These are phyloP conservation scores for Erigeron philadelphicus DNA, from an alignment of 140 eudicot genomes.

Conservation along the genomic window DNA sequence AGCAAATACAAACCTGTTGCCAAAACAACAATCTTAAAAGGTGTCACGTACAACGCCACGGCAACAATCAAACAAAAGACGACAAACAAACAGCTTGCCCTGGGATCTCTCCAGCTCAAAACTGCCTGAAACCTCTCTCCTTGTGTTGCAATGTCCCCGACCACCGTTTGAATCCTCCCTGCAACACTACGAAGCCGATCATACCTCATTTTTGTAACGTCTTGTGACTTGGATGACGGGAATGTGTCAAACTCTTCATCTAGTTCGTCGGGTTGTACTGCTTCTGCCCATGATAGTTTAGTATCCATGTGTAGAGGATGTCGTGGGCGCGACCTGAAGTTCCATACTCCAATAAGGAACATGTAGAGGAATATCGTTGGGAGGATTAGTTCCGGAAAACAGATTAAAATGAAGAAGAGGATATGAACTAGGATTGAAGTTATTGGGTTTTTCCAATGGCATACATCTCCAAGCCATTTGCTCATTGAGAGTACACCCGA, in stretches of 20 bases:
- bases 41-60: slow-evolving; percentile 50
- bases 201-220: slow-evolving; percentile 49
- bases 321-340: slow-evolving; percentile 52
- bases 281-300: slow-evolving; percentile 65
- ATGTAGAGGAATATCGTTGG: slow-evolving; percentile 69
- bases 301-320: slow-evolving; percentile 84
- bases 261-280: slow-evolving; percentile 56
- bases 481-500: slow-evolving; percentile 54
- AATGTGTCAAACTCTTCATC: slow-evolving; percentile 74
- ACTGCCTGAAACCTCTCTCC: slow-evolving; percentile 65
- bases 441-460: slow-evolving; percentile 72
- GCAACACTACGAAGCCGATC: slow-evolving; percentile 68
- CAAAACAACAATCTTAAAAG: slow-evolving; percentile 47
- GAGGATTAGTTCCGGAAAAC: slow-evolving; percentile 64
- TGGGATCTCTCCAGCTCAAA: slow-evolving; percentile 75
- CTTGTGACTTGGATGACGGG: slow-evolving; percentile 52
- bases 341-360: slow-evolving; percentile 72
- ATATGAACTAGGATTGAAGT: slow-evolving; percentile 59
- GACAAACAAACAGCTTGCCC: slow-evolving; percentile 61
- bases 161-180: slow-evolving; percentile 70
- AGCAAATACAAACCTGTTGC: slow-evolving; percentile 47
- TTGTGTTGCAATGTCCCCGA: slow-evolving; percentile 73
- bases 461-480: slow-evolving; percentile 65
- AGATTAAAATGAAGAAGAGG: slow-evolving; percentile 52
- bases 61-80: slow-evolving; percentile 58